Percentiles rank a stretch among this genome's conserved stretches.
Evolutionary conservation across 805 yeast genomes (phyloP).

Genomic region (Starmera pachycereana): DNA sequence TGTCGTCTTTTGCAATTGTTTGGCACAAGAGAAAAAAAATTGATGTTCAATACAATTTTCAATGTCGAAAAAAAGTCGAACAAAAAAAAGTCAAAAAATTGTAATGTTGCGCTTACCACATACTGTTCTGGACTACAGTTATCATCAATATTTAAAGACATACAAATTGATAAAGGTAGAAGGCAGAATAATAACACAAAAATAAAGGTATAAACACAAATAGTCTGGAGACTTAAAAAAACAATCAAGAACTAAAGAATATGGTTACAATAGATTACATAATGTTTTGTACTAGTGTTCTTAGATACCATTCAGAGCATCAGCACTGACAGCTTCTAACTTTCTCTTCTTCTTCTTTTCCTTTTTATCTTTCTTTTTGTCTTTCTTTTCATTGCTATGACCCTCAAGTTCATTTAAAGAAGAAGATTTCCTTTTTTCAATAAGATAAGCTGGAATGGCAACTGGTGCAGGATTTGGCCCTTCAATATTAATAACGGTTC

Average conservation of each 20-base stretch:
- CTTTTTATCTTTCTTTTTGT: constrained; percentile 43
- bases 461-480: constrained; percentile 30
- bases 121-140: too few species aligned
- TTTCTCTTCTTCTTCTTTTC: constrained; percentile 43
- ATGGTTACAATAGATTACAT: too few species aligned
- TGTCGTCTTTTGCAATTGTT: too few species aligned
- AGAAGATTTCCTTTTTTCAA: constrained; percentile 27
- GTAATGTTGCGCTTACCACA: too few species aligned
- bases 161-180: constrained; percentile 2
- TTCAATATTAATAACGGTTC: constrained; percentile 14
- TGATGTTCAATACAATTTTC: too few species aligned
- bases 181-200: constrained; percentile 2
- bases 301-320: background rate
- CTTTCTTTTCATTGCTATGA: constrained; percentile 30
- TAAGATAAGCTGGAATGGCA: constrained; percentile 26
- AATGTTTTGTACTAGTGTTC: too few species aligned
- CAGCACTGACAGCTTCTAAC: constrained; percentile 4
- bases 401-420: constrained; percentile 8
- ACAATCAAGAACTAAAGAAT: background rate
- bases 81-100: too few species aligned
- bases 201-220: background rate
- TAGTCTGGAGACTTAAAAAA: background rate
- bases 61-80: too few species aligned
- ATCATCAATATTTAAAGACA: background rate
- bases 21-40: too few species aligned